A percentile compares a stretch with the other conserved stretches of the same genome.
These are phyloP conservation scores for Apiotrichum porosum DNA, from an alignment of 1,284 basidiomycete genomes.

Conservation along the genomic window DNA sequence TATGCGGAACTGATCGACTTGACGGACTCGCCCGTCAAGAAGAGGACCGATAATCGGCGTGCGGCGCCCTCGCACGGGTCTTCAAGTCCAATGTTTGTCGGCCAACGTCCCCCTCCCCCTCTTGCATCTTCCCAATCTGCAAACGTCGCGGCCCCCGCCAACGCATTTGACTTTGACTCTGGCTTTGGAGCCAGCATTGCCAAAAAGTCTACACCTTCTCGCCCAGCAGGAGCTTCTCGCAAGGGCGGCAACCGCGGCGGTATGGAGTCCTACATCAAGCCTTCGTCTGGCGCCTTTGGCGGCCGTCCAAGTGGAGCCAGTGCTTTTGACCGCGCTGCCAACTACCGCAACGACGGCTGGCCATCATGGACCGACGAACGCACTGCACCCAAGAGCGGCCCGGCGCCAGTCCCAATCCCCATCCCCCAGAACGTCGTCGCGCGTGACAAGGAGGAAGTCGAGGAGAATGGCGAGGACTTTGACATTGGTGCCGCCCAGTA, in stretches of 20 bases:
- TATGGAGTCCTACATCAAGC: constrained; percentile 34
- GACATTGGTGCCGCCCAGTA: constrained; percentile 31
- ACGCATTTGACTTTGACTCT: background rate
- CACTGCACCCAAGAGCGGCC: background rate
- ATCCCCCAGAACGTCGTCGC: background rate
- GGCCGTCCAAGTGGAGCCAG: background rate
- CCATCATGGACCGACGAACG: constrained; percentile 19
- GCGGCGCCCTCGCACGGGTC: no score
- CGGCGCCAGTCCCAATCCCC: background rate
- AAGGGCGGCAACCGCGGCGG: no score
- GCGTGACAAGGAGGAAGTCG: constrained; percentile 16
- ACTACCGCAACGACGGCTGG: constrained; percentile 20
- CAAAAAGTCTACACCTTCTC: constrained; percentile 4
- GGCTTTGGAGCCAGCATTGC: constrained; percentile 10
- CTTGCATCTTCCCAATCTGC: no score
- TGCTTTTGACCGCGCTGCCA: constrained; percentile 11
- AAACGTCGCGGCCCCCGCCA: no score
- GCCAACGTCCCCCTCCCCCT: no score
- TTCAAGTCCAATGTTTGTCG: no score
- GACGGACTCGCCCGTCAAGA: background rate
- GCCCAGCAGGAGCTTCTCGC: background rate
- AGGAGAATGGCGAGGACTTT: constrained; percentile 33
- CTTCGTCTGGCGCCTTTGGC: constrained; percentile 30
- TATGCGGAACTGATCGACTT: constrained; percentile 1
- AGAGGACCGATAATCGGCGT: no score